Evolutionary conservation across 78 protist genomes (phyloP).

Genomic region (Paulinella micropora): DNA sequence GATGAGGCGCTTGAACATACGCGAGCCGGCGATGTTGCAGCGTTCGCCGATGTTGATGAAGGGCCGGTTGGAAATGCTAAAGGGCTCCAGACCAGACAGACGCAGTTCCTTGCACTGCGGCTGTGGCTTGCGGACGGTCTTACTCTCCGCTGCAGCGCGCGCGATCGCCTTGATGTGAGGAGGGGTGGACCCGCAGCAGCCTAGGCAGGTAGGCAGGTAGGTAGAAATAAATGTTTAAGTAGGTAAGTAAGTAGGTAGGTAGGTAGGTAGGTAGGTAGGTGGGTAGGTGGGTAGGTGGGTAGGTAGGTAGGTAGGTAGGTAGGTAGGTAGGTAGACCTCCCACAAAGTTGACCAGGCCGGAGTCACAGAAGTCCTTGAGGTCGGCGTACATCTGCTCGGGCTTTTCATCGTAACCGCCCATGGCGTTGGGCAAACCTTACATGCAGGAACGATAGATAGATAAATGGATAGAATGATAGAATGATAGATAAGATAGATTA

Average conservation of each 20-base stretch:
- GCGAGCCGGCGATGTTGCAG: slow-evolving; percentile 96
- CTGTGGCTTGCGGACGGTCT: neutral
- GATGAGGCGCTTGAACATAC: slow-evolving; percentile 67
- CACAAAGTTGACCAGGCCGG: slow-evolving; percentile 73
- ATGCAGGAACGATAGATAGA: neutral
- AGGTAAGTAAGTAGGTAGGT: neutral
- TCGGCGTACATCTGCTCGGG: slow-evolving; percentile 62
- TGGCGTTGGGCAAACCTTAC: slow-evolving; percentile 72
- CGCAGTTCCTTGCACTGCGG: neutral
- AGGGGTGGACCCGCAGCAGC: slow-evolving; percentile 92
- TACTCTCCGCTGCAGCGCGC: neutral
- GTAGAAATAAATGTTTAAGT: neutral
- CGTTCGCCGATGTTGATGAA: slow-evolving; percentile 95
- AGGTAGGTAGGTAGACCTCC: slow-evolving; percentile 18
- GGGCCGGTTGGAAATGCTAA: slow-evolving; percentile 10
- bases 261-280: neutral
- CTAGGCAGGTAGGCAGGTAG: neutral
- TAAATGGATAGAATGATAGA: neutral
- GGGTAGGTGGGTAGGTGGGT: neutral
- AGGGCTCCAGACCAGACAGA: neutral
- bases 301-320: neutral
- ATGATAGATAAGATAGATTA: neutral
- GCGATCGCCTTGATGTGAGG: slow-evolving; percentile 75
- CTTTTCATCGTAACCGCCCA: slow-evolving; percentile 83
- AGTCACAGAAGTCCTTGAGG: slow-evolving; percentile 47